These are phyloP conservation scores for Letharia lupina DNA, from an alignment of 495 filamentous ascomycete species.

Conservation along the genomic window DNA sequence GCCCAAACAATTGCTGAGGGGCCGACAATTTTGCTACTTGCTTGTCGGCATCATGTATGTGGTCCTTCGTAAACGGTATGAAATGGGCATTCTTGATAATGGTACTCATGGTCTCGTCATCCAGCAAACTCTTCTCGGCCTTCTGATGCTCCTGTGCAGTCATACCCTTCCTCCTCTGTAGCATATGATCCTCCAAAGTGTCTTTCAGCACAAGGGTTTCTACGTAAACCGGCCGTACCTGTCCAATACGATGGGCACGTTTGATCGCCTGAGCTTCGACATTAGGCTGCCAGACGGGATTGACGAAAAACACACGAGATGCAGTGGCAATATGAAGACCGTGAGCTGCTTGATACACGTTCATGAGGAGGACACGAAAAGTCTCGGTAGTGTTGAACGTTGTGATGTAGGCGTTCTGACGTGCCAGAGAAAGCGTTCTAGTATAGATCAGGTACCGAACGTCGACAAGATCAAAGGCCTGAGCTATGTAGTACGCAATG, in stretches of 20 bases:
- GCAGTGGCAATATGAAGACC: slow-evolving; percentile 78
- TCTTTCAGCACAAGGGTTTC: slow-evolving; percentile 77
- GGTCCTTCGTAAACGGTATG: slow-evolving; percentile 44
- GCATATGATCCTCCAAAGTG: slow-evolving; percentile 80
- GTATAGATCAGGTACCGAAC: slow-evolving; percentile 79
- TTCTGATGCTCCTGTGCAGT: slow-evolving; percentile 62
- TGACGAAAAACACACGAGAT: slow-evolving; percentile 83
- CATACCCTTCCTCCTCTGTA: slow-evolving; percentile 67
- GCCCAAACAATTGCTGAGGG: slow-evolving; percentile 54
- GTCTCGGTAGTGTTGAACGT: slow-evolving; percentile 61
- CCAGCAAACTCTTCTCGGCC: slow-evolving; percentile 58
- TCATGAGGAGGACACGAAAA: slow-evolving; percentile 76
- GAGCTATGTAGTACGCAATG: slow-evolving; percentile 71
- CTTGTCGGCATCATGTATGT: slow-evolving; percentile 33
- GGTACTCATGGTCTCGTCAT: slow-evolving; percentile 65
- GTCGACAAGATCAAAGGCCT: slow-evolving; percentile 70
- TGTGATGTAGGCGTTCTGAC: slow-evolving; percentile 62
- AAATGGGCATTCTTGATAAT: slow-evolving; percentile 71
- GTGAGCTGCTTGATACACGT: slow-evolving; percentile 76
- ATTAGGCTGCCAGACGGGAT: slow-evolving; percentile 76
- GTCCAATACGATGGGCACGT: slow-evolving; percentile 81
- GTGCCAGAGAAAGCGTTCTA: slow-evolving; percentile 50
- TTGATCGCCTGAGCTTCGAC: slow-evolving; percentile 90
- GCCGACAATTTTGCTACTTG: slow-evolving; percentile 49
- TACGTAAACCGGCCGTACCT: slow-evolving; percentile 69